phyloP scores from a whole-genome alignment of 257 asterid species.

The Solanum paucissectum region DNA sequence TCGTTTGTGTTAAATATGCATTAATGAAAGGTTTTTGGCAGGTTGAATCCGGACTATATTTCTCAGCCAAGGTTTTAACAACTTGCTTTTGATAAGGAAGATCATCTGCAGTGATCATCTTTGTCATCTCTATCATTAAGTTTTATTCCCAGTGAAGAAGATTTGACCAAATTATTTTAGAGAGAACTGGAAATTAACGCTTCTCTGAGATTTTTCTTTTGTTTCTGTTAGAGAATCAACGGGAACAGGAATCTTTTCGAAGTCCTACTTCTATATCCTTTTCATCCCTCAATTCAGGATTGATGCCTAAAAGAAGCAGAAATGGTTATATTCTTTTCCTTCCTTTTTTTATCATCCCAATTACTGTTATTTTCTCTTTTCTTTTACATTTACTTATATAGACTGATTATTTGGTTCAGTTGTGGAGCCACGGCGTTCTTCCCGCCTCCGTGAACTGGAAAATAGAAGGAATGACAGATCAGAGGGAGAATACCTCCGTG shows the following conservation, averaged over 20 bases:
- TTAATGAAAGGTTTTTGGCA: background rate
- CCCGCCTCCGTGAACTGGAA: background rate
- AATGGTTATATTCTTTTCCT: background rate
- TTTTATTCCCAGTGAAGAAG: background rate
- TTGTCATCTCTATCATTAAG: background rate
- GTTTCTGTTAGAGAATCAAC: background rate
- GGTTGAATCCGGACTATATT: background rate
- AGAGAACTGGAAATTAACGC: background rate
- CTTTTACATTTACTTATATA: background rate
- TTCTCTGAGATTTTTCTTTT: background rate
- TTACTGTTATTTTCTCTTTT: background rate
- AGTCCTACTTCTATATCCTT: background rate
- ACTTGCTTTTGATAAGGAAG: background rate
- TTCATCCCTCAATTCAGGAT: background rate
- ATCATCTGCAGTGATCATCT: background rate
- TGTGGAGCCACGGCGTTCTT: slow-evolving; percentile 7
- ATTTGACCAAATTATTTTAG: background rate
- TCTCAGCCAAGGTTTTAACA: background rate
- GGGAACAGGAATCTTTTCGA: background rate
- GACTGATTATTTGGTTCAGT: background rate
- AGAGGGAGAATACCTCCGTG: background rate
- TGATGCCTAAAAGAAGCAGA: background rate
- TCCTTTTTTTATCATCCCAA: background rate
- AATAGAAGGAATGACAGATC: background rate
- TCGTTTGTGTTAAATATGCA: background rate